Conservation (phyloP, 2,329 filamentous ascomycete species). For the Lachnellula suecica region DNA sequence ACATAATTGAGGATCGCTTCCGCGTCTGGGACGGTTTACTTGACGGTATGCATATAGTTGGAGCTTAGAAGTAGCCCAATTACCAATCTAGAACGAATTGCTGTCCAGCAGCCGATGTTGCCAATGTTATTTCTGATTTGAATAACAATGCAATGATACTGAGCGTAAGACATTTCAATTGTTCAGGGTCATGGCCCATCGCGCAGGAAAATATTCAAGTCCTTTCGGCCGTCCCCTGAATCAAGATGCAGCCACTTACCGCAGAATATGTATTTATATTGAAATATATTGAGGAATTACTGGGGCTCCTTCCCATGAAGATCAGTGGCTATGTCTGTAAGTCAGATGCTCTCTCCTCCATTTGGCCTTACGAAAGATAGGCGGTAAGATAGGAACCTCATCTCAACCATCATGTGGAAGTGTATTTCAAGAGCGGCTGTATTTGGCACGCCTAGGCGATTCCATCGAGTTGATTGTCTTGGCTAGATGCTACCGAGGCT, state of each 20-base stretch:
- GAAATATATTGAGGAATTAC: background rate
- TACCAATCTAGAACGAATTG: background rate
- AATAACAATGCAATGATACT: background rate
- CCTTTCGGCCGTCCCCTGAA: background rate
- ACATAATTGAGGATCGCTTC: background rate
- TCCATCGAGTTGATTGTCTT: background rate
- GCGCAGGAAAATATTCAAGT: background rate
- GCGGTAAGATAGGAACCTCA: background rate
- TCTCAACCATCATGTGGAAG: slow-evolving; percentile 1
- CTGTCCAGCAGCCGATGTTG: background rate
- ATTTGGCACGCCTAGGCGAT: background rate
- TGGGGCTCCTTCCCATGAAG: background rate
- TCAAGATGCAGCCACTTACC: background rate
- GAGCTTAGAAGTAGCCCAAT: background rate
- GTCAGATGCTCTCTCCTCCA: background rate
- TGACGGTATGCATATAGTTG: background rate
- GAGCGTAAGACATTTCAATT: no score
- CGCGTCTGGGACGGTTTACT: background rate
- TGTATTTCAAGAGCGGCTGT: background rate
- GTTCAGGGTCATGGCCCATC: no score
- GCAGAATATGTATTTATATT: background rate
- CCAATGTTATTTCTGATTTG: background rate
- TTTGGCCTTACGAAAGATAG: background rate
- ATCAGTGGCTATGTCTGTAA: background rate
- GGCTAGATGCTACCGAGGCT: slow-evolving; percentile 6